Conservation (phyloP, 345 rosid species). For the sweet orange (Citrus sinensis) region DNA sequence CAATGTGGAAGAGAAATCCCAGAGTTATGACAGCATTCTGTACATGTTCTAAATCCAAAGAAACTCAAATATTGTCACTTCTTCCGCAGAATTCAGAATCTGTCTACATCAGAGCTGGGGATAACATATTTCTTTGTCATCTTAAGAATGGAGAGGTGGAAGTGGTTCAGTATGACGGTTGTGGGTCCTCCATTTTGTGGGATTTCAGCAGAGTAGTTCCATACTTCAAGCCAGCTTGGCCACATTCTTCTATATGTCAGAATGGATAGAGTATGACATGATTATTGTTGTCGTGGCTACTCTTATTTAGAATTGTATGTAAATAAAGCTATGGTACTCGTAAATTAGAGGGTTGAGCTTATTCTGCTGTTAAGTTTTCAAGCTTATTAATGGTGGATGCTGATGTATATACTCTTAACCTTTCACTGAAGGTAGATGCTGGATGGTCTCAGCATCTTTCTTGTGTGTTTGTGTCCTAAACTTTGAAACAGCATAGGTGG, state of each 20-base stretch:
- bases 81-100: conserved; percentile 33
- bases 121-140: conserved; percentile 33
- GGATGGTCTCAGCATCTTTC: neutral
- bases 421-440: neutral
- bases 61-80: conserved; percentile 49
- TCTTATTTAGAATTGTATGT: neutral
- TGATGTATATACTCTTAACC: neutral
- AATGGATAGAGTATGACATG: neutral
- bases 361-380: neutral
- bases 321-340: neutral
- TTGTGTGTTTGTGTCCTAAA: neutral
- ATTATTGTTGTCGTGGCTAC: neutral
- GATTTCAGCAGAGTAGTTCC: conserved; percentile 54
- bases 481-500: neutral
- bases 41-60: conserved; percentile 33
- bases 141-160: conserved; percentile 23
- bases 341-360: neutral
- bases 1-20: conserved; percentile 50
- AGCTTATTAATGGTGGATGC: neutral
- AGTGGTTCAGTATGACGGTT: conserved; percentile 47
- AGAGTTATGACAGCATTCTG: conserved; percentile 16
- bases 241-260: conserved; percentile 29
- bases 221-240: conserved; percentile 54
- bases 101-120: conserved; percentile 46
- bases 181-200: conserved; percentile 39